A percentile compares a stretch with the other conserved stretches of the same genome.
Conservation (phyloP, 2,329 filamentous ascomycete genomes). For the Fusarium ramigenum region DNA sequence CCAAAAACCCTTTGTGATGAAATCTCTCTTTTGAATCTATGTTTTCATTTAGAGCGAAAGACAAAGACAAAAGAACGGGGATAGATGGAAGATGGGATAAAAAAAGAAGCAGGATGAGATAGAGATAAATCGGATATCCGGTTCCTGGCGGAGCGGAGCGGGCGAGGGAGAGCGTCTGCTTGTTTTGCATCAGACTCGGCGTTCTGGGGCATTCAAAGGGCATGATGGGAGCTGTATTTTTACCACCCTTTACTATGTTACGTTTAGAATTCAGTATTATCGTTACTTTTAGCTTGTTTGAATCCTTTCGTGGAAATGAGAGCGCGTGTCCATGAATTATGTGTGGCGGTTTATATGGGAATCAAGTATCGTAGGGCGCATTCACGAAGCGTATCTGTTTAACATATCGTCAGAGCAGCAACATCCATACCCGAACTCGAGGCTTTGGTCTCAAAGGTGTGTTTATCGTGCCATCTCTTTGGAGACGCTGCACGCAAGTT, state of each 20-base stretch:
- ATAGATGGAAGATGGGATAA: constrained; percentile 21
- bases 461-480: neutral
- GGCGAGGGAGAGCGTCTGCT: constrained; percentile 36
- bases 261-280: constrained; percentile 15
- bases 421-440: neutral
- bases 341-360: neutral
- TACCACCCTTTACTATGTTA: constrained; percentile 6
- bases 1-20: neutral
- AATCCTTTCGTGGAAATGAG: constrained; percentile 14
- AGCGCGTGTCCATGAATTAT: constrained; percentile 6
- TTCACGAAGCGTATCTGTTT: neutral
- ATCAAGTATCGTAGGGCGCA: neutral
- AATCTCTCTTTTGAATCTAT: constrained; percentile 16
- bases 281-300: constrained; percentile 19
- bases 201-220: constrained; percentile 44
- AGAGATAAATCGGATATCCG: constrained; percentile 26
- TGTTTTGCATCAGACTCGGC: constrained; percentile 45
- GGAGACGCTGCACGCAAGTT: neutral
- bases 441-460: neutral
- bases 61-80: constrained; percentile 11
- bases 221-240: constrained; percentile 42
- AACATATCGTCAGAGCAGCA: neutral
- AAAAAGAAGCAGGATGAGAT: constrained; percentile 11
- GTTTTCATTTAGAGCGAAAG: constrained; percentile 22
- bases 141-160: constrained; percentile 28